These are phyloP conservation scores for Umbelopsis sp. DNA, from an alignment of 192 early-diverging fungal genomes.

Conservation along the genomic window DNA sequence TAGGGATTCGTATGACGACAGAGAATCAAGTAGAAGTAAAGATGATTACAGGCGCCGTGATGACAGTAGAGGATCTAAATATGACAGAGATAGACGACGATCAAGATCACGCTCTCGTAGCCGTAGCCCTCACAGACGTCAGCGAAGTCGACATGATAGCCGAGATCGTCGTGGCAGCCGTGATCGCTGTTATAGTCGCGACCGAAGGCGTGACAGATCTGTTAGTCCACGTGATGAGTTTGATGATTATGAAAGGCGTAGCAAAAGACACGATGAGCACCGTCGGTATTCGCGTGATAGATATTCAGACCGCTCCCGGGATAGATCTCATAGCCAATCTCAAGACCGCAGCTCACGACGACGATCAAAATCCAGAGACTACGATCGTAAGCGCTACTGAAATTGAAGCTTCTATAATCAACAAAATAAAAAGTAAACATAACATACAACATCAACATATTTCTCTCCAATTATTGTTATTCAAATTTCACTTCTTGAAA, in stretches of 20 bases:
- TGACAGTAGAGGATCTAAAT: background rate
- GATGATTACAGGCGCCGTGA: background rate
- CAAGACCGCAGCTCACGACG: background rate
- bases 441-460: background rate
- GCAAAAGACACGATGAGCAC: conserved; percentile 12
- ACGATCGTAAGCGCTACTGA: background rate
- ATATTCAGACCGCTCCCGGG: background rate
- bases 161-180: background rate
- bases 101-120: conserved; percentile 18
- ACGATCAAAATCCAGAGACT: background rate
- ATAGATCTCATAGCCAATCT: background rate
- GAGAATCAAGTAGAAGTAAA: background rate
- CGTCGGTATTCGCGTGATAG: background rate
- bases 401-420: background rate
- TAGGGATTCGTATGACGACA: background rate
- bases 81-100: conserved; percentile 11
- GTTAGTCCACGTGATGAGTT: conserved; percentile 29
- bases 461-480: too few species aligned
- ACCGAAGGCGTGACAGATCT: conserved; percentile 13
- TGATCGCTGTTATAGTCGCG: background rate
- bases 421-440: background rate
- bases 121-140: conserved; percentile 17
- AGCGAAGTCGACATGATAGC: background rate
- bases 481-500: too few species aligned
- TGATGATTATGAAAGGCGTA: conserved; percentile 36